A percentile compares a stretch with the other conserved stretches of the same genome.
These are phyloP conservation scores for Linnemannia zychae DNA, from an alignment of 192 early-diverging fungal species.

Conservation along the genomic window DNA sequence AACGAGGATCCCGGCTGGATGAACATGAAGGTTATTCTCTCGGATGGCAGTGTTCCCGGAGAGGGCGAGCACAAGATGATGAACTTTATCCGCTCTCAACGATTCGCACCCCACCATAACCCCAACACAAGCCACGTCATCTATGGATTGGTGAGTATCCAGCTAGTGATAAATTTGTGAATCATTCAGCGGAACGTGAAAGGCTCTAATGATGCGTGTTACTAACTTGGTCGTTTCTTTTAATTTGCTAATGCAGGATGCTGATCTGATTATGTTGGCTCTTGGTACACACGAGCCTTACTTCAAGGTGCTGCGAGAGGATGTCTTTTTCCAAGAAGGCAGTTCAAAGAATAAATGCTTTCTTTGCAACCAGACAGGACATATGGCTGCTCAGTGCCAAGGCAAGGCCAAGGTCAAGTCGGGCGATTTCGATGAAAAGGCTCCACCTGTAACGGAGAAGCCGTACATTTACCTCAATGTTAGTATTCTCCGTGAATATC, in stretches of 20 bases:
- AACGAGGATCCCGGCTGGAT: constrained; percentile 92
- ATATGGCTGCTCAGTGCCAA: constrained; percentile 76
- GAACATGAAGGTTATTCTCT: constrained; percentile 88
- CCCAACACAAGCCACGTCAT: constrained; percentile 96
- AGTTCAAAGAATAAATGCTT: constrained; percentile 78
- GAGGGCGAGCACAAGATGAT: constrained; percentile 99
- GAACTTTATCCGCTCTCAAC: constrained; percentile 92
- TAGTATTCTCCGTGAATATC: constrained; percentile 90
- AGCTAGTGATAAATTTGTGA: too few relatives aligned
- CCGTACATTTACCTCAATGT: constrained; percentile 90
- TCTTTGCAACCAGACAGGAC: constrained; percentile 73
- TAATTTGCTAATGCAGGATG: constrained; percentile 69
- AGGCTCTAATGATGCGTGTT: too few relatives aligned
- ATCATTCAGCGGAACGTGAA: too few relatives aligned
- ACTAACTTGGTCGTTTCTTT: background rate
- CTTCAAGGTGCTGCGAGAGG: constrained; percentile 96
- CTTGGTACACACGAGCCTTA: constrained; percentile 97
- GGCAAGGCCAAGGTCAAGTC: constrained; percentile 64
- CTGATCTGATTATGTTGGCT: constrained; percentile 98
- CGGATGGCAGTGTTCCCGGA: constrained; percentile 96
- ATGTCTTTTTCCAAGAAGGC: constrained; percentile 86
- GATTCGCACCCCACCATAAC: constrained; percentile 82
- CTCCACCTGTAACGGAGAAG: constrained; percentile 58
- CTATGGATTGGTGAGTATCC: constrained; percentile 77
- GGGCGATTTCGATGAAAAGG: constrained; percentile 65